A percentile compares a stretch with the other conserved stretches of the same genome.
phyloP scores from a whole-genome alignment of 257 asterid species.

The Fraxinus excelsior region DNA sequence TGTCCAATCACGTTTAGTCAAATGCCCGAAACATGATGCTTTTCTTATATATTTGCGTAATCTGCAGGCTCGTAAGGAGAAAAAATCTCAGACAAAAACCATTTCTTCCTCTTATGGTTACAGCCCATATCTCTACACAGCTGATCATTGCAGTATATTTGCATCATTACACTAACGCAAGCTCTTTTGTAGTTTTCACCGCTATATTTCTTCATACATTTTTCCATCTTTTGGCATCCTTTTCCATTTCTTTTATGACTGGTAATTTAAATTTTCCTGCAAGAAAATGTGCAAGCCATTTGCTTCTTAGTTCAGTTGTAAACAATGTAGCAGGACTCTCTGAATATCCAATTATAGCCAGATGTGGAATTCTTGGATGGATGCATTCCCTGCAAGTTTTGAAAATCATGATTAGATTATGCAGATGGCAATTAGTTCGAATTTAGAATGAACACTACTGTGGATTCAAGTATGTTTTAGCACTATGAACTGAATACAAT shows the following conservation, averaged over 20 bases:
- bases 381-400: slow-evolving; percentile 52
- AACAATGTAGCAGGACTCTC: slow-evolving; percentile 55
- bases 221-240: slow-evolving; percentile 46
- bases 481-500: too few relatives aligned
- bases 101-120: slow-evolving; percentile 52
- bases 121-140: slow-evolving; percentile 52
- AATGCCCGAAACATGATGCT: not conserved
- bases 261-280: slow-evolving; percentile 52
- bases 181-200: slow-evolving; percentile 42
- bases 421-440: not conserved
- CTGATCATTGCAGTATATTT: slow-evolving; percentile 58
- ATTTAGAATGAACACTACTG: too few relatives aligned
- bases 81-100: slow-evolving; percentile 37
- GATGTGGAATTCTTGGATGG: slow-evolving; percentile 57
- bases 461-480: too few relatives aligned
- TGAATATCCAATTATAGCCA: slow-evolving; percentile 60
- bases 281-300: slow-evolving; percentile 58
- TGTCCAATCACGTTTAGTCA: not conserved
- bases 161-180: slow-evolving; percentile 56
- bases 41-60: slow-evolving; percentile 36
- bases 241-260: slow-evolving; percentile 47
- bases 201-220: slow-evolving; percentile 35
- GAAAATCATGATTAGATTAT: not conserved
- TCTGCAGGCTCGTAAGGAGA: slow-evolving; percentile 49
- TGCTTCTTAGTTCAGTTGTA: slow-evolving; percentile 54